A percentile compares a stretch with the other conserved stretches of the same genome.
Evolutionary conservation across 768 basidiomycete genomes (phyloP).

Genomic region (Cyathus striatus): DNA sequence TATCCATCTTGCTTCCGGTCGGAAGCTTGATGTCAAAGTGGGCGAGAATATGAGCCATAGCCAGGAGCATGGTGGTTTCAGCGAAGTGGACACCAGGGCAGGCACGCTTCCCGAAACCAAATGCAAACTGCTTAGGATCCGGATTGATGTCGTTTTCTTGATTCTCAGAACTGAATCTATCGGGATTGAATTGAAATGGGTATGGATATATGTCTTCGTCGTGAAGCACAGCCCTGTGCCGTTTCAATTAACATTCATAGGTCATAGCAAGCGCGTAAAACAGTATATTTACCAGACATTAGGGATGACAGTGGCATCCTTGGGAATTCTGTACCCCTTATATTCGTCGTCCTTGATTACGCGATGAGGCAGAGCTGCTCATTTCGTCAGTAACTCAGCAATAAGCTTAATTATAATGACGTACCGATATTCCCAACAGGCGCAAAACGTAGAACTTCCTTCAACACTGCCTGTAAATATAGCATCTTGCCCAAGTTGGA

Average conservation of each 20-base stretch:
- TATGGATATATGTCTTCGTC: slow-evolving; percentile 35
- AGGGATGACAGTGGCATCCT: slow-evolving; percentile 36
- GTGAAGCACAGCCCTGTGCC: slow-evolving; percentile 37
- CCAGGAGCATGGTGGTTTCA: slow-evolving; percentile 23
- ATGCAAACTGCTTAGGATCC: slow-evolving; percentile 25
- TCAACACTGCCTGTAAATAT: slow-evolving; percentile 31
- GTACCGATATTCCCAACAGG: slow-evolving; percentile 35
- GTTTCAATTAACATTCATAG: neutral
- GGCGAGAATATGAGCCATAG: slow-evolving; percentile 24
- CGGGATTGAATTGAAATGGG: slow-evolving; percentile 33
- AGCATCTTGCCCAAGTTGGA: slow-evolving; percentile 18
- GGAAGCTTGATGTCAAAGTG: slow-evolving; percentile 21
- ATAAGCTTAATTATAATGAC: slow-evolving; percentile 2
- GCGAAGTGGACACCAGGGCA: slow-evolving; percentile 29
- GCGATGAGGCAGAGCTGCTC: slow-evolving; percentile 34
- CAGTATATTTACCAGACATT: no score
- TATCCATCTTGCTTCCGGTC: slow-evolving; percentile 3
- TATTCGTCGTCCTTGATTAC: slow-evolving; percentile 41
- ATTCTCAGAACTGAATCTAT: slow-evolving; percentile 19
- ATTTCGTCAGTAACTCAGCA: neutral
- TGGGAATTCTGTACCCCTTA: slow-evolving; percentile 37
- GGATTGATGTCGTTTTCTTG: slow-evolving; percentile 13
- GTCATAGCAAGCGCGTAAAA: slow-evolving; percentile 28
- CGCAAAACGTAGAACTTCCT: slow-evolving; percentile 35
- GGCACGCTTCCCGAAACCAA: slow-evolving; percentile 25